Percentiles rank a stretch among this genome's conserved stretches.
Conservation (phyloP, 129 eudicot genomes). For the Flaveria sonorensis region DNA sequence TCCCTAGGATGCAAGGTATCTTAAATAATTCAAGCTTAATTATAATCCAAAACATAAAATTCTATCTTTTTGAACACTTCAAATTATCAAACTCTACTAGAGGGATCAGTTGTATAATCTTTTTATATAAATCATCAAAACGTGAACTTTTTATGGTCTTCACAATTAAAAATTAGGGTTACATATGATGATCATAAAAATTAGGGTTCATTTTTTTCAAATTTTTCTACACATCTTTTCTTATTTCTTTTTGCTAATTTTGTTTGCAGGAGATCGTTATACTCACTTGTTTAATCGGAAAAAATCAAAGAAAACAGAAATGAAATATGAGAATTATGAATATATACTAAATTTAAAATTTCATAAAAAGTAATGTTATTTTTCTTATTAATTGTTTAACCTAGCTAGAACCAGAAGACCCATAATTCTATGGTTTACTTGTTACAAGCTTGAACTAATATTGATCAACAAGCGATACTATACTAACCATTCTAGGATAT, state of each 20-base stretch:
- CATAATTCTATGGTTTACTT: neutral
- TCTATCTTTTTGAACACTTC: neutral
- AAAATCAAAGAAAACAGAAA: neutral
- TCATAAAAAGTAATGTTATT: neutral
- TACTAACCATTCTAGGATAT: neutral
- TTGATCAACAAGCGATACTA: neutral
- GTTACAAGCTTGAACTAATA: neutral
- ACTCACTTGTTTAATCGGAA: neutral
- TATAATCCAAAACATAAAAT: neutral
- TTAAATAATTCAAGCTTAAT: conserved; percentile 2
- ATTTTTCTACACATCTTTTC: neutral
- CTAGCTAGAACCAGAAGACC: conserved; percentile 7
- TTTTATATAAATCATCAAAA: neutral
- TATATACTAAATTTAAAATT: neutral
- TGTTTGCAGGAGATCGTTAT: neutral
- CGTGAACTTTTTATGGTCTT: neutral
- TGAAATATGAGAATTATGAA: neutral
- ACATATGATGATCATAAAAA: conserved; percentile 4
- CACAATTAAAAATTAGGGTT: conserved; percentile 9
- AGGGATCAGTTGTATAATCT: conserved; percentile 3
- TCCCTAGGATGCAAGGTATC: conserved; percentile 97
- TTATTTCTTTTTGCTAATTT: neutral
- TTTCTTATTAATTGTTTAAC: neutral
- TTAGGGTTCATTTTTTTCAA: neutral
- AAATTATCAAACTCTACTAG: neutral